Conservation (phyloP, 2,329 filamentous ascomycete genomes). For the Torrubiellomyces zombiae region DNA sequence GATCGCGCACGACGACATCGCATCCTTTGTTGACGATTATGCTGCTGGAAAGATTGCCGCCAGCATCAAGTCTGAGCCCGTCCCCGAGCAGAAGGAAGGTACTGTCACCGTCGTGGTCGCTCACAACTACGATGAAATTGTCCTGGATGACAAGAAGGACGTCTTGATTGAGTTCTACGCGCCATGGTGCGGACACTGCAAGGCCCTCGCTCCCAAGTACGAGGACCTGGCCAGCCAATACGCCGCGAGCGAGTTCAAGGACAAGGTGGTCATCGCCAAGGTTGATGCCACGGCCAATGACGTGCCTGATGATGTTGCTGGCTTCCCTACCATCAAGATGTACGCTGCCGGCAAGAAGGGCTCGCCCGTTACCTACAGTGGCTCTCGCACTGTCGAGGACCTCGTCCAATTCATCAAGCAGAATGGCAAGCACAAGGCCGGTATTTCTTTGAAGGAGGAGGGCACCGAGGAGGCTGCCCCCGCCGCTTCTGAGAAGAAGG, state of each 20-base stretch:
- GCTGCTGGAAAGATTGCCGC: conserved; percentile 76
- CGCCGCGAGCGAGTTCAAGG: conserved; percentile 60
- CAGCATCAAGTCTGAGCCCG: conserved; percentile 95
- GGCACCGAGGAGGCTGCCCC: conserved; percentile 37
- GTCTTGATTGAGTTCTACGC: conserved; percentile 98
- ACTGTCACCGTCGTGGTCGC: conserved; percentile 79
- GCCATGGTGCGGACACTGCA: conserved; percentile 99
- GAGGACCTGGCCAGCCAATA: conserved; percentile 75
- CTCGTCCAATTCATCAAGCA: conserved; percentile 84
- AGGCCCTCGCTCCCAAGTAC: conserved; percentile 91
- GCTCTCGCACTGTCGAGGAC: conserved; percentile 79
- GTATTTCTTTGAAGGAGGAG: conserved; percentile 40
- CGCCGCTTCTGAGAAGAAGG: conserved; percentile 32
- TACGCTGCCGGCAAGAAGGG: conserved; percentile 83
- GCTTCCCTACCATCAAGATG: conserved; percentile 98
- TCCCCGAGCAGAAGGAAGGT: conserved; percentile 85
- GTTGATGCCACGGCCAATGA: conserved; percentile 94
- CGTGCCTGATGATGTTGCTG: conserved; percentile 88
- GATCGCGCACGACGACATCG: conserved; percentile 55
- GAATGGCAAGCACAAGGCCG: conserved; percentile 79
- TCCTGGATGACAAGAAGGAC: conserved; percentile 89
- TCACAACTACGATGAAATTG: conserved; percentile 81
- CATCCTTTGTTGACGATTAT: conserved; percentile 74
- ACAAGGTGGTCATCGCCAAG: conserved; percentile 88
- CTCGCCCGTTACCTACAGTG: conserved; percentile 70